These are phyloP conservation scores for Trichoderma orchidacearum DNA, from an alignment of 495 filamentous ascomycete genomes.

Conservation along the genomic window DNA sequence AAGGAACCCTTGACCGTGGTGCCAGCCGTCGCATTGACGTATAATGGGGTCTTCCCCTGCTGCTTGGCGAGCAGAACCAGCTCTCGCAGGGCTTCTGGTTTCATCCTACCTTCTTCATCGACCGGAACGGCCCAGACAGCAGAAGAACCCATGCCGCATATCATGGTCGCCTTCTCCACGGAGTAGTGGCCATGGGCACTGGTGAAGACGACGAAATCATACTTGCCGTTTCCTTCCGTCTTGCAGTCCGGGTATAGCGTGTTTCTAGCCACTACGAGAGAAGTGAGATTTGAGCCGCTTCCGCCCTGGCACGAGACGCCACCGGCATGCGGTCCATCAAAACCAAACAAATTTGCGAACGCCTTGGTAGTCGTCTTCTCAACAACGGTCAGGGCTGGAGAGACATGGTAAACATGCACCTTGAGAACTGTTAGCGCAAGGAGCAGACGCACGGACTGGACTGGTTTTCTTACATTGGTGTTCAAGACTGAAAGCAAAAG, in stretches of 20 bases:
- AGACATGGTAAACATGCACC: slow-evolving; percentile 80
- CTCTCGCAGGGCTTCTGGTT: slow-evolving; percentile 45
- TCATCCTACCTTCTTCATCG: slow-evolving; percentile 59
- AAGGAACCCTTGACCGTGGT: slow-evolving; percentile 88
- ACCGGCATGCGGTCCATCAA: slow-evolving; percentile 58
- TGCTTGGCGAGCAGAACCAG: slow-evolving; percentile 41
- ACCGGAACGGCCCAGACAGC: slow-evolving; percentile 64
- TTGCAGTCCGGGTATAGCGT: slow-evolving; percentile 67
- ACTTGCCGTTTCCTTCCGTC: slow-evolving; percentile 46
- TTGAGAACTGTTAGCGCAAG: slow-evolving; percentile 9
- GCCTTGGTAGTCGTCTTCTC: slow-evolving; percentile 61
- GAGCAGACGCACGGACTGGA: not conserved
- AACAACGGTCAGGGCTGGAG: slow-evolving; percentile 72
- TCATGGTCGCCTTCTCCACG: slow-evolving; percentile 83
- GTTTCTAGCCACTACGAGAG: slow-evolving; percentile 82
- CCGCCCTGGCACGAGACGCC: slow-evolving; percentile 84
- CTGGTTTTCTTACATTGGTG: slow-evolving; percentile 51
- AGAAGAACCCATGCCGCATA: slow-evolving; percentile 65
- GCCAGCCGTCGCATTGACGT: slow-evolving; percentile 89
- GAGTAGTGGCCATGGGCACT: slow-evolving; percentile 84
- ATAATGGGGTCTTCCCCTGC: slow-evolving; percentile 70
- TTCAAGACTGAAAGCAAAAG: slow-evolving; percentile 72
- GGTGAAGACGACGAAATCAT: slow-evolving; percentile 74
- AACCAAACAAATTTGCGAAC: slow-evolving; percentile 66
- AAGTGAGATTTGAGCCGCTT: slow-evolving; percentile 71